phyloP scores from a whole-genome alignment of 148 eudicot genomes.

The Fagopyrum esculentum region DNA sequence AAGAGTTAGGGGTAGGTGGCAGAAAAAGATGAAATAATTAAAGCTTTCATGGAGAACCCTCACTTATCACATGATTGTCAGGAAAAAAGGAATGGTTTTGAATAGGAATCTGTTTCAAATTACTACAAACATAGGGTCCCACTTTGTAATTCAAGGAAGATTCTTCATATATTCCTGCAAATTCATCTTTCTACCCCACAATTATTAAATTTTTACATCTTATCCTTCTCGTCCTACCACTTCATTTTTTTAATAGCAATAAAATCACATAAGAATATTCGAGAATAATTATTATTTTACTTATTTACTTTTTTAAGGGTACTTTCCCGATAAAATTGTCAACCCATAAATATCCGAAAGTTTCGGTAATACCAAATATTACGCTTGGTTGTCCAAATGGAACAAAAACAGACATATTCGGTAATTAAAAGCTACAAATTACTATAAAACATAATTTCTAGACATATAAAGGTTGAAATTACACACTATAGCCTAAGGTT shows the following conservation, averaged over 20 bases:
- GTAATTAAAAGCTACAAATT: no score
- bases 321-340: no score
- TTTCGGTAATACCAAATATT: no score
- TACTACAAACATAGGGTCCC: background rate
- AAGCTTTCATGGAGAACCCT: background rate
- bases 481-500: no score
- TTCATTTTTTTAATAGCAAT: background rate
- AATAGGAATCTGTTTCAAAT: background rate
- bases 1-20: background rate
- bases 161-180: background rate
- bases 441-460: no score
- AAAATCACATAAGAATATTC: no score
- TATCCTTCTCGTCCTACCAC: background rate
- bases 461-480: no score
- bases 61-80: background rate
- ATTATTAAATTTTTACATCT: background rate
- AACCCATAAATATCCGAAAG: no score
- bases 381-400: no score
- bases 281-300: no score
- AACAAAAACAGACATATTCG: no score
- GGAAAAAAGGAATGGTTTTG: background rate
- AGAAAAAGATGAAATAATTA: background rate
- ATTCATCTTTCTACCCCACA: background rate
- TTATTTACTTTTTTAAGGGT: no score
- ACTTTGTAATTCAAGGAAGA: slow-evolving; percentile 2